phyloP scores from a whole-genome alignment of 768 basidiomycete species.

The Phanerochaete sordida region DNA sequence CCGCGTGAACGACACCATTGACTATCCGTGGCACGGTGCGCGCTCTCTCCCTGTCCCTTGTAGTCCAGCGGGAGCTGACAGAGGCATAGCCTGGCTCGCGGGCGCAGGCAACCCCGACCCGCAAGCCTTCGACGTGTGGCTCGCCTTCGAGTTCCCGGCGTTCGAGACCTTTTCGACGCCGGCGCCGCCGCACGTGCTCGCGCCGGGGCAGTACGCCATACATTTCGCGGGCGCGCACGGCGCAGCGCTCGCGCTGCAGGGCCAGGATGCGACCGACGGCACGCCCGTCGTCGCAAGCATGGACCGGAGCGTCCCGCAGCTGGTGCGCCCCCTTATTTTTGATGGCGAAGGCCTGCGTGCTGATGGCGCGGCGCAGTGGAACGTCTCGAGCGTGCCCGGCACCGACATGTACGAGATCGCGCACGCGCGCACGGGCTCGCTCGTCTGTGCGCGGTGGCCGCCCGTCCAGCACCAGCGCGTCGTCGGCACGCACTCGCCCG shows the following conservation, averaged over 20 bases:
- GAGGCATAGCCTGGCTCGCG: constrained; percentile 10
- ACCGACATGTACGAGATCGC: constrained; percentile 10
- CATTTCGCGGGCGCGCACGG: background rate
- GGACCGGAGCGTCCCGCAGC: background rate
- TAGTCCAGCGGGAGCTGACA: background rate
- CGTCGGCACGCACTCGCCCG: constrained; percentile 10
- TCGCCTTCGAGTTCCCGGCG: constrained; percentile 10
- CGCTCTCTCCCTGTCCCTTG: background rate
- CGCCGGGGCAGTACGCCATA: background rate
- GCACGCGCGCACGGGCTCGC: constrained; percentile 1
- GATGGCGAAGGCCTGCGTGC: background rate
- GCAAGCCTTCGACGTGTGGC: constrained; percentile 11
- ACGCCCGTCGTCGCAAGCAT: background rate
- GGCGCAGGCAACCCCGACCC: constrained; percentile 3
- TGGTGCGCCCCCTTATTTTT: background rate
- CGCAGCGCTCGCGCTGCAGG: background rate
- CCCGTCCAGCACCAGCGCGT: constrained; percentile 1
- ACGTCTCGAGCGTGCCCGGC: constrained; percentile 4
- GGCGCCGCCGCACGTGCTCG: background rate
- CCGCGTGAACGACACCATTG: constrained; percentile 10
- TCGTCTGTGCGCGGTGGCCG: constrained; percentile 7
- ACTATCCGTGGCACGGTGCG: constrained; percentile 12
- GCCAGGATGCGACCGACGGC: constrained; percentile 3
- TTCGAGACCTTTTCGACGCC: constrained; percentile 6
- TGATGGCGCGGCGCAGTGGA: background rate